These are phyloP conservation scores for Spizellomyces sp. DNA, from an alignment of 192 early-diverging fungal species.

Conservation along the genomic window DNA sequence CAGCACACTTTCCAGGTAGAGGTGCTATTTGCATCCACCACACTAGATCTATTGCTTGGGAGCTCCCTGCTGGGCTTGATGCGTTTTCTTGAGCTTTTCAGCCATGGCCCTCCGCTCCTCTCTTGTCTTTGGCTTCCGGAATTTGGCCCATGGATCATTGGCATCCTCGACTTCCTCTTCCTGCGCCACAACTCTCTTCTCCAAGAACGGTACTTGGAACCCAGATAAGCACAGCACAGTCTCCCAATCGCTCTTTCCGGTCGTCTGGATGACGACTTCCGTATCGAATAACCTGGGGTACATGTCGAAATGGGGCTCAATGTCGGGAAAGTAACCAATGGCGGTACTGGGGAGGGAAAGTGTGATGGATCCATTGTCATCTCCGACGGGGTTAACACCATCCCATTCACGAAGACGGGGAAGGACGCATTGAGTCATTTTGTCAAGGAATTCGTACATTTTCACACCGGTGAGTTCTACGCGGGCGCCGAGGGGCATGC, in stretches of 20 bases:
- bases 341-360: conserved; percentile 82
- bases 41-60: too few relatives aligned
- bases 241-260: conserved; percentile 73
- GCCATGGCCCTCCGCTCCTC: conserved; percentile 37
- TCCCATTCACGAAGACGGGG: conserved; percentile 92
- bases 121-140: conserved; percentile 50
- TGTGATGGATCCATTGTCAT: conserved; percentile 76
- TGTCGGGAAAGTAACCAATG: conserved; percentile 93
- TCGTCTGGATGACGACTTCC: conserved; percentile 82
- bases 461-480: conserved; percentile 77
- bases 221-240: conserved; percentile 84
- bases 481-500: conserved; percentile 88
- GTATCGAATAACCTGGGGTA: conserved; percentile 89
- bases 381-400: conserved; percentile 71
- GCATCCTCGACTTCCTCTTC: conserved; percentile 33
- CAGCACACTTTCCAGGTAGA: too few relatives aligned
- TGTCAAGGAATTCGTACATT: conserved; percentile 96
- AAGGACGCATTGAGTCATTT: conserved; percentile 90
- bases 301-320: conserved; percentile 94
- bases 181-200: conserved; percentile 34
- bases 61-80: not conserved
- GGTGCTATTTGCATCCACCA: too few relatives aligned
- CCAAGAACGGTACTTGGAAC: conserved; percentile 83
- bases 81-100: conserved; percentile 10
- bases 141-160: conserved; percentile 55